Evolutionary conservation across 306 rosid genomes (phyloP).

Genomic region (Rubus idaeus): DNA sequence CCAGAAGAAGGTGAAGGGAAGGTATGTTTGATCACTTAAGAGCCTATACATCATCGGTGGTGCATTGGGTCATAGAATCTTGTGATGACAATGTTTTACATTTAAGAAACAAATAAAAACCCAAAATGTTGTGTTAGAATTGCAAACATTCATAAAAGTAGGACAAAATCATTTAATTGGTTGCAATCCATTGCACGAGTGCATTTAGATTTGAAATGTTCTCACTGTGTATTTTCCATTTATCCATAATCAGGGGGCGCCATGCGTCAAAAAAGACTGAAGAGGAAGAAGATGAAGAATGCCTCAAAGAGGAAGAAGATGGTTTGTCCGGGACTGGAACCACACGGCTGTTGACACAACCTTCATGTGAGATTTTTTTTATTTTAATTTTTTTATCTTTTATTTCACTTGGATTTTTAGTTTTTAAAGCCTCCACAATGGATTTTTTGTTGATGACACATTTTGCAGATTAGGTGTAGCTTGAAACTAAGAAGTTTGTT

Average conservation of each 20-base stretch:
- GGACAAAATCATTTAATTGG: neutral
- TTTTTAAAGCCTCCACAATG: neutral
- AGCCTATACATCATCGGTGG: neutral
- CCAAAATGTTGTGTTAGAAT: neutral
- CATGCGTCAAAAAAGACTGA: constrained; percentile 99
- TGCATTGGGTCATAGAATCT: neutral
- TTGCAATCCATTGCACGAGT: neutral
- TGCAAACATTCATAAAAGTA: neutral
- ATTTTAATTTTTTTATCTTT: neutral
- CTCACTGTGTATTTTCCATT: constrained; percentile 12
- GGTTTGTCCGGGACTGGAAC: constrained; percentile 64
- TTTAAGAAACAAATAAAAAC: neutral
- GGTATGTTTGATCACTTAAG: constrained; percentile 37
- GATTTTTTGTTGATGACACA: neutral
- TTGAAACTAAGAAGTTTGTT: constrained; percentile 20
- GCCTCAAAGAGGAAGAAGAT: constrained; percentile 95
- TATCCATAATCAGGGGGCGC: constrained; percentile 65
- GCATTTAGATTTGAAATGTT: neutral
- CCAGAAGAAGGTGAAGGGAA: constrained; percentile 76
- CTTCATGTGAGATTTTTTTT: constrained; percentile 55
- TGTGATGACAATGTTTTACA: neutral
- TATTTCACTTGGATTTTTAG: neutral
- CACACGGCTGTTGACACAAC: constrained; percentile 82
- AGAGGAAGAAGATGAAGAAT: constrained; percentile 97
- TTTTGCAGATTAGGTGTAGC: neutral